These are phyloP conservation scores for Phalaenopsis equestris DNA, from an alignment of 106 monocot species.

Conservation along the genomic window DNA sequence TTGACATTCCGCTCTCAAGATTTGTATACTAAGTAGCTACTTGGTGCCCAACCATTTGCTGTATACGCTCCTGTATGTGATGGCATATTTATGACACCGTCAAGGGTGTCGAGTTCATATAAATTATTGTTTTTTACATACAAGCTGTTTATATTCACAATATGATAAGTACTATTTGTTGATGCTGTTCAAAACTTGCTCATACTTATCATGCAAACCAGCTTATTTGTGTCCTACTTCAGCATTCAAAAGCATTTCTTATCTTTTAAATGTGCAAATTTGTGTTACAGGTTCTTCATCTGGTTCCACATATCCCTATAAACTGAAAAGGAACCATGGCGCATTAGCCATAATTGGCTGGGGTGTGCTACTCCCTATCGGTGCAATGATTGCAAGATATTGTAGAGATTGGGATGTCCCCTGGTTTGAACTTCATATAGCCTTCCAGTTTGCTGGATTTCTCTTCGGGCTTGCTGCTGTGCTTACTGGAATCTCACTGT, in stretches of 20 bases:
- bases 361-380: slow-evolving; percentile 68
- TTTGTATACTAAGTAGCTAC: no score
- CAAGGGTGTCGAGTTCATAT: no score
- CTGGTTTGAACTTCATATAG: slow-evolving; percentile 58
- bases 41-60: no score
- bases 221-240: neutral
- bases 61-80: no score
- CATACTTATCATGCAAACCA: neutral
- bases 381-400: slow-evolving; percentile 56
- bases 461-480: slow-evolving; percentile 51
- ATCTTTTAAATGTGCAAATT: neutral
- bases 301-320: slow-evolving; percentile 37
- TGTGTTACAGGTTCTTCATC: slow-evolving; percentile 18
- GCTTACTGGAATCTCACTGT: slow-evolving; percentile 47
- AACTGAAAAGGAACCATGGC: slow-evolving; percentile 69
- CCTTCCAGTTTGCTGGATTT: slow-evolving; percentile 55
- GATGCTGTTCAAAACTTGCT: neutral
- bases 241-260: neutral
- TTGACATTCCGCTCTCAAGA: no score
- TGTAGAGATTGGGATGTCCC: slow-evolving; percentile 46
- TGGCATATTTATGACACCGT: no score
- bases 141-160: no score
- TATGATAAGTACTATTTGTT: neutral
- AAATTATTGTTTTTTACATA: neutral
- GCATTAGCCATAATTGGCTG: slow-evolving; percentile 56